phyloP scores from a whole-genome alignment of 805 yeast species.

The Sugiyamaella qingdaonensis region DNA sequence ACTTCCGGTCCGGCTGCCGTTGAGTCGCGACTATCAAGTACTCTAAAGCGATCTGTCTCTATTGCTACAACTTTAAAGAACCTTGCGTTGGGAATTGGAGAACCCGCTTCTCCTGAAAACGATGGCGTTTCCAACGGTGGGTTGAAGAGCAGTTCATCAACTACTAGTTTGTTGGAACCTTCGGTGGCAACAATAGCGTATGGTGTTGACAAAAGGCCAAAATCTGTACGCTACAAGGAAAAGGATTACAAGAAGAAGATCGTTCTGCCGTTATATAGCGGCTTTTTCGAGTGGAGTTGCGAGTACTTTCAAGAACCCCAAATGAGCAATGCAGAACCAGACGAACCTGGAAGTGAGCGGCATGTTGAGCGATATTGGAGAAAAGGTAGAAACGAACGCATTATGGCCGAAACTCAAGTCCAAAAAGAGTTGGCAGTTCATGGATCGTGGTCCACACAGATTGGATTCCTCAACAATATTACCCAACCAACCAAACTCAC shows the following conservation, averaged over 20 bases:
- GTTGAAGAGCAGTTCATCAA: not conserved
- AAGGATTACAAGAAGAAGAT: conserved; percentile 23
- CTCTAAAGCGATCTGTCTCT: conserved; percentile 26
- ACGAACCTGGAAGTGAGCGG: conserved; percentile 88
- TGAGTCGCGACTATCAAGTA: conserved; percentile 13
- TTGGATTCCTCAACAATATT: conserved; percentile 58
- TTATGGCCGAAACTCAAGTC: conserved; percentile 83
- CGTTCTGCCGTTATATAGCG: conserved; percentile 32
- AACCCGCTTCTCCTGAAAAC: not conserved
- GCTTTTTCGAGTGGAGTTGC: conserved; percentile 44
- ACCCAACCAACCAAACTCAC: conserved; percentile 75
- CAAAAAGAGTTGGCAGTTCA: conserved; percentile 78
- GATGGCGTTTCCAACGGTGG: not conserved
- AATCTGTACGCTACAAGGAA: conserved; percentile 27
- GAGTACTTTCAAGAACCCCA: conserved; percentile 98
- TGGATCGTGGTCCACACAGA: conserved; percentile 77
- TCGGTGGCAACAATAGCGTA: conserved; percentile 29
- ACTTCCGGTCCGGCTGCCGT: conserved; percentile 1
- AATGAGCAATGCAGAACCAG: conserved; percentile 75
- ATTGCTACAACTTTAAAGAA: conserved; percentile 21
- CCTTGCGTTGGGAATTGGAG: conserved; percentile 15
- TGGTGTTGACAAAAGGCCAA: conserved; percentile 31
- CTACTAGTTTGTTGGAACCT: conserved; percentile 1
- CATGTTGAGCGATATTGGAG: conserved; percentile 84
- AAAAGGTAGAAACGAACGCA: conserved; percentile 78